phyloP scores from a whole-genome alignment of 345 rosid species.

The Capsella bursapastoris region DNA sequence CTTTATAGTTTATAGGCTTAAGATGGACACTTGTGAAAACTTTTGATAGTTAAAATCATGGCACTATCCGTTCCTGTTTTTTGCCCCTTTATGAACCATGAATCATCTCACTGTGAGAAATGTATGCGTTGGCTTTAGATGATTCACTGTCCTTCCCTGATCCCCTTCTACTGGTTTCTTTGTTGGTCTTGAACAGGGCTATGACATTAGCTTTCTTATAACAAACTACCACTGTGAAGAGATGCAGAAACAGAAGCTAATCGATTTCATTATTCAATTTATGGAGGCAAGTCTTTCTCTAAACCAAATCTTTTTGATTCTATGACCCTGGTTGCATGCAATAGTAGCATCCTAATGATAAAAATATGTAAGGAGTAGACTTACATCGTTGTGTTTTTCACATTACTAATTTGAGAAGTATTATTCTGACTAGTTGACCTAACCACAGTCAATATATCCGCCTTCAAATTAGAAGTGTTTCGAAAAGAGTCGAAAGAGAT shows the following conservation, averaged over 20 bases:
- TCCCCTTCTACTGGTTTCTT: slow-evolving; percentile 2
- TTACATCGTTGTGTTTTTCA: not conserved
- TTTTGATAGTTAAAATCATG: not conserved
- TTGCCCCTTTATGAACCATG: not conserved
- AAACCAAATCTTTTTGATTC: slow-evolving; percentile 3
- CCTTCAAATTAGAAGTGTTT: not conserved
- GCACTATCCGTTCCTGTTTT: not conserved
- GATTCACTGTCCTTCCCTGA: not conserved
- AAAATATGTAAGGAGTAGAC: slow-evolving; percentile 4
- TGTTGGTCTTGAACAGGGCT: slow-evolving; percentile 65
- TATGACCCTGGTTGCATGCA: slow-evolving; percentile 1
- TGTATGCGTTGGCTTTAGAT: slow-evolving; percentile 7
- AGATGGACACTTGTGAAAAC: not conserved
- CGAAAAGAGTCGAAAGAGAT: not conserved
- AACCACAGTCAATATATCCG: not conserved
- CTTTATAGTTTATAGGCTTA: not conserved
- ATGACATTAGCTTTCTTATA: slow-evolving; percentile 95
- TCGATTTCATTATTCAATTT: slow-evolving; percentile 95
- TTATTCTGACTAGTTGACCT: not conserved
- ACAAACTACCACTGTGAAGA: slow-evolving; percentile 98
- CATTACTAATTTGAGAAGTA: not conserved
- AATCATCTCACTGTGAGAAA: slow-evolving; percentile 9
- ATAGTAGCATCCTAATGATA: slow-evolving; percentile 11
- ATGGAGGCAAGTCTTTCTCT: slow-evolving; percentile 81
- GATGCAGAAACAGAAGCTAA: slow-evolving; percentile 96